These are phyloP conservation scores for Diplodia sapinea DNA, from an alignment of 2,329 filamentous ascomycete species.

Conservation along the genomic window DNA sequence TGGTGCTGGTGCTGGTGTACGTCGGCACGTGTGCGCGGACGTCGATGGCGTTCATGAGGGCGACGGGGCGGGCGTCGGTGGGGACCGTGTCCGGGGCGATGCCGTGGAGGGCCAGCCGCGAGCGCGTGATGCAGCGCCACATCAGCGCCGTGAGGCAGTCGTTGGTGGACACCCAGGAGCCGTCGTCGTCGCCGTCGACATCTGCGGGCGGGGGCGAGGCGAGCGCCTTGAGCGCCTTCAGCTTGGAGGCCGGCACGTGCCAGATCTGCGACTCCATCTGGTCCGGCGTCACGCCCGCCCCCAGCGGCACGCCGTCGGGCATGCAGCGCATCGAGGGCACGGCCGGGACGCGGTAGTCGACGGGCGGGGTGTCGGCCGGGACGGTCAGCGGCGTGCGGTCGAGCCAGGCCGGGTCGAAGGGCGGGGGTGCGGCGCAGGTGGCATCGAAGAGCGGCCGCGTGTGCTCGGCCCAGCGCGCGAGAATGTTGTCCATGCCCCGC, in stretches of 20 bases:
- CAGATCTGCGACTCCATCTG: not conserved
- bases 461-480: not conserved
- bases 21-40: not conserved
- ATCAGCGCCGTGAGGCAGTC: not conserved
- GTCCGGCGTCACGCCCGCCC: not conserved
- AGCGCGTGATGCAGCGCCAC: not conserved
- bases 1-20: not conserved
- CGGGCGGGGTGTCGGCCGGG: not conserved
- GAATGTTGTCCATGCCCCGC: not conserved
- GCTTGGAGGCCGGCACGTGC: not conserved
- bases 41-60: not conserved
- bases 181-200: not conserved
- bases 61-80: not conserved
- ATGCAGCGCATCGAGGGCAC: not conserved
- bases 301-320: not conserved
- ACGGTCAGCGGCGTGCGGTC: not conserved
- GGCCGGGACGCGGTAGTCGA: not conserved
- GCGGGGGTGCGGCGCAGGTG: not conserved
- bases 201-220: not conserved
- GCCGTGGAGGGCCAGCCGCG: not conserved
- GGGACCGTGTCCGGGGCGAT: not conserved
- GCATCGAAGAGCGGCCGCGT: not conserved
- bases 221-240: not conserved
- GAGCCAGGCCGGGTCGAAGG: not conserved
- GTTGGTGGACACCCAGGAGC: not conserved